Base-by-base conservation (phyloP, 257 asterid genomes). In the Thymus mandschuricus region DNA sequence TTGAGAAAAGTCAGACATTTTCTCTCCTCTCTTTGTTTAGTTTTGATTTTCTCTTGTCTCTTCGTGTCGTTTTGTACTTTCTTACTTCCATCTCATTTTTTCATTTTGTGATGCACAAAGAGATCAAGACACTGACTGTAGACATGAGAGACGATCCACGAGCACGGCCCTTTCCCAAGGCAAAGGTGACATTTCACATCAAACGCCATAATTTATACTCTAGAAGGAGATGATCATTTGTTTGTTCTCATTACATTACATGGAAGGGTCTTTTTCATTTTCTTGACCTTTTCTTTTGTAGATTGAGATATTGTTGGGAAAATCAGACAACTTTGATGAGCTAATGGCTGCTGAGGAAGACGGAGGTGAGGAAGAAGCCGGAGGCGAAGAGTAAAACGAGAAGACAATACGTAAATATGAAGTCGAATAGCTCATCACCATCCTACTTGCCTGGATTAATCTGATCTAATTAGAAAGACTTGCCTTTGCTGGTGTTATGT, bases 71-170 rank as follows among this genome's bases (percentile, higher is more conserved):
- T 54, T 11, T 3, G 3, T 12, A 55, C 15, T 0, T 55, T 41
- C 31, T 21, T 55, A n/a, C 31, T 35, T 6, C 21, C 33, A 27
- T 74, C 71, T 46, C 49, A 38, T 64, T 6, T n/a, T 21, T 21
- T 6, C 33, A 33, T 31, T 59, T 44, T 44, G 38, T 69, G 61
- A 67, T 35, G 48, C 38, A 2, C 45, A 46, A 79, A 88, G 92
- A 81, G 84, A 88, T 88, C 81, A 88, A 70, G 86, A 88, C 96
- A 5, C 76, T 84, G 73, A 88, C 90, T 1, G 69, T 88, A n/a
- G 92, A 88, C 73, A 84, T 88, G 92, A 83, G 92, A 78, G 88
- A 86, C 34, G 92, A 86, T 43, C 87, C 89, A 41, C 80, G 83
- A 60, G 87, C 86, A 57, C 79, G 87, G 29, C 90, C 96, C 31